These are phyloP conservation scores for Nemania bipapillata DNA, from an alignment of 2,329 filamentous ascomycete genomes.

Conservation along the genomic window DNA sequence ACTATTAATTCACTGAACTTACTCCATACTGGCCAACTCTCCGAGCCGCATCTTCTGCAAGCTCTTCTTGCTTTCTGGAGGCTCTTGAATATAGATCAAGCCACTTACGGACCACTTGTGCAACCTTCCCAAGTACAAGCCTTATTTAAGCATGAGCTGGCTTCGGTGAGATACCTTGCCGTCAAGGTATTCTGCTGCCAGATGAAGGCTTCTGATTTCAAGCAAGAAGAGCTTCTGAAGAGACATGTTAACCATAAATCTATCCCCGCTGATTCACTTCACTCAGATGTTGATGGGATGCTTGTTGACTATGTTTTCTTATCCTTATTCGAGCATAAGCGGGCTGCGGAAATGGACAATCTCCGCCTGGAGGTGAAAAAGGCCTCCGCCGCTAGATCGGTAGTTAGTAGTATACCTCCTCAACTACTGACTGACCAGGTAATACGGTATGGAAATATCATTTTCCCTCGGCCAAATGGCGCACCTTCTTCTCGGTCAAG, in stretches of 20 bases:
- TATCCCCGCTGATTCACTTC: constrained; percentile 61
- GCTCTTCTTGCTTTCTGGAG: constrained; percentile 78
- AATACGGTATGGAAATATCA: constrained; percentile 71
- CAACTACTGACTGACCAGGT: constrained; percentile 69
- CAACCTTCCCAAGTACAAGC: constrained; percentile 74
- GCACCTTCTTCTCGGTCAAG: constrained; percentile 59
- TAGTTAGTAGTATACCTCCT: constrained; percentile 42
- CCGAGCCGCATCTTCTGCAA: constrained; percentile 45
- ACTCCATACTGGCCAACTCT: constrained; percentile 26
- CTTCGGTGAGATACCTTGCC: constrained; percentile 79
- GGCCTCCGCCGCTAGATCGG: constrained; percentile 36
- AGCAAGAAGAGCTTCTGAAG: constrained; percentile 76
- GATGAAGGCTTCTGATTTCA: constrained; percentile 81
- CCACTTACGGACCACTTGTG: constrained; percentile 72
- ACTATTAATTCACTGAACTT: constrained; percentile 48
- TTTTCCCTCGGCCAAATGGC: constrained; percentile 73
- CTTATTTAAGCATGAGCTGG: constrained; percentile 71
- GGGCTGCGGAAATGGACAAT: constrained; percentile 60
- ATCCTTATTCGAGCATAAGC: constrained; percentile 67
- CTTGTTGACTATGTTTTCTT: constrained; percentile 82
- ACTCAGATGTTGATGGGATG: constrained; percentile 79
- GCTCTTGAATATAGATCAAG: constrained; percentile 78
- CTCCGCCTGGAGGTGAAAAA: constrained; percentile 56
- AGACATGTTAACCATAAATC: constrained; percentile 69
- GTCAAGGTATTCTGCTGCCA: constrained; percentile 83